Conservation (phyloP, 1,284 basidiomycete genomes). For the Sphaerobolus stellatus region DNA sequence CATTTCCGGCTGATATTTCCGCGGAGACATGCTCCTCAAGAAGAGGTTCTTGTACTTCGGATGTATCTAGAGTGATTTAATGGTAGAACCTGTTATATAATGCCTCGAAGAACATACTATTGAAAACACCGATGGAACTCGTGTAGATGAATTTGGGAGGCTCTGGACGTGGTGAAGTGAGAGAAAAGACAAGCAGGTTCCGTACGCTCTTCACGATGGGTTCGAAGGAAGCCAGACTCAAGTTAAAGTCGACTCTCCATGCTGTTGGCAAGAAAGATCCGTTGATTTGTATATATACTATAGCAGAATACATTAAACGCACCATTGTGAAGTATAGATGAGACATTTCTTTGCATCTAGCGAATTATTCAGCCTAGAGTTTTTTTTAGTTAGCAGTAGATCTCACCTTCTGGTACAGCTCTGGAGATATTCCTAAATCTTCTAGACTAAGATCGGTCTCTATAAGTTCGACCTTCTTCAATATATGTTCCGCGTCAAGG, state of each 20-base stretch:
- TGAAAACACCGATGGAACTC: conserved; percentile 33
- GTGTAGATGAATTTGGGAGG: conserved; percentile 36
- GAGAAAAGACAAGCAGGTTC: conserved; percentile 26
- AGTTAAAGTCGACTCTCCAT: conserved; percentile 46
- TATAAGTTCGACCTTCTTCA: no score
- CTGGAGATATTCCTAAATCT: no score
- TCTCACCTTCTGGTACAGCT: no score
- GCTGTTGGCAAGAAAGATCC: conserved; percentile 24
- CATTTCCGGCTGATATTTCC: conserved; percentile 29
- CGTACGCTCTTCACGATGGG: conserved; percentile 38
- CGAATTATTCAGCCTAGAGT: no score
- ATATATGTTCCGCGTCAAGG: no score
- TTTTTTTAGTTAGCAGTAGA: no score
- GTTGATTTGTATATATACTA: not conserved
- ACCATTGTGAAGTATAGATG: no score
- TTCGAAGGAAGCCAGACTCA: conserved; percentile 35
- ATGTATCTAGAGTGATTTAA: not conserved
- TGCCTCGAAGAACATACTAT: conserved; percentile 19
- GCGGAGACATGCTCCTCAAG: conserved; percentile 21
- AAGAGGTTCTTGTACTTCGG: conserved; percentile 17
- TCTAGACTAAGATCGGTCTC: no score
- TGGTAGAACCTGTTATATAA: not conserved
- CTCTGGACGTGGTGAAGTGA: conserved; percentile 11
- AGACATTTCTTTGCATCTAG: no score
- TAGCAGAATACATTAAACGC: no score